A percentile compares a stretch with the other conserved stretches of the same genome.
These are phyloP conservation scores for Colletotrichum simmondsii DNA, from an alignment of 2,329 filamentous ascomycete species.

Conservation along the genomic window DNA sequence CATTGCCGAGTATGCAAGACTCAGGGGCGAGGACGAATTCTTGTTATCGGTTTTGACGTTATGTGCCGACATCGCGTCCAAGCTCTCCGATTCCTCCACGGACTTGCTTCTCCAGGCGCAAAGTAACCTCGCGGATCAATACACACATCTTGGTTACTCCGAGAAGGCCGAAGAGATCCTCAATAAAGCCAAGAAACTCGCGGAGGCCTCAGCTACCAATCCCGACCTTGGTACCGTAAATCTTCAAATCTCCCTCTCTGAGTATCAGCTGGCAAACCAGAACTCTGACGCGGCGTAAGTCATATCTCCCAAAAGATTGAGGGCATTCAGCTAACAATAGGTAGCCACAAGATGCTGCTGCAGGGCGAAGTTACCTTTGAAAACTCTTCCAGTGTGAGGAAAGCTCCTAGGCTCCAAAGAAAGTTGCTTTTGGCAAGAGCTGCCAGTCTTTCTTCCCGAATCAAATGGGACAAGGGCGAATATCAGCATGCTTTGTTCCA, in stretches of 20 bases:
- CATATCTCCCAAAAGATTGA: background rate
- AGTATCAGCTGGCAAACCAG: constrained; percentile 77
- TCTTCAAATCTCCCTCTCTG: constrained; percentile 78
- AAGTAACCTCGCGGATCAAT: constrained; percentile 62
- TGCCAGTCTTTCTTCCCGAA: constrained; percentile 71
- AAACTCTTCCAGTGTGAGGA: constrained; percentile 19
- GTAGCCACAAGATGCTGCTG: constrained; percentile 27
- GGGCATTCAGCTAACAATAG: constrained; percentile 1
- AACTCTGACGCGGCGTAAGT: constrained; percentile 70
- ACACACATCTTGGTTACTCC: constrained; percentile 64
- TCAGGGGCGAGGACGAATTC: constrained; percentile 60
- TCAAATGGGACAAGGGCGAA: constrained; percentile 72
- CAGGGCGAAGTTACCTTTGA: constrained; percentile 28
- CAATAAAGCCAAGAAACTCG: constrained; percentile 64
- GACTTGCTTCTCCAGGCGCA: constrained; percentile 58
- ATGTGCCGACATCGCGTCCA: constrained; percentile 53
- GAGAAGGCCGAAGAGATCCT: constrained; percentile 64
- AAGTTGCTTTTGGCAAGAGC: constrained; percentile 69
- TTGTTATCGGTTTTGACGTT: constrained; percentile 60
- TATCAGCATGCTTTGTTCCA: constrained; percentile 67
- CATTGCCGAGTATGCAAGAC: constrained; percentile 60
- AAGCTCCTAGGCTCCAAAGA: constrained; percentile 38
- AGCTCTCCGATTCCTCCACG: constrained; percentile 40
- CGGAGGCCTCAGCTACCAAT: constrained; percentile 47
- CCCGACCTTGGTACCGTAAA: constrained; percentile 54